These are phyloP conservation scores for Diaporthe sp. DNA, from an alignment of 2,329 filamentous ascomycete species.

Conservation along the genomic window DNA sequence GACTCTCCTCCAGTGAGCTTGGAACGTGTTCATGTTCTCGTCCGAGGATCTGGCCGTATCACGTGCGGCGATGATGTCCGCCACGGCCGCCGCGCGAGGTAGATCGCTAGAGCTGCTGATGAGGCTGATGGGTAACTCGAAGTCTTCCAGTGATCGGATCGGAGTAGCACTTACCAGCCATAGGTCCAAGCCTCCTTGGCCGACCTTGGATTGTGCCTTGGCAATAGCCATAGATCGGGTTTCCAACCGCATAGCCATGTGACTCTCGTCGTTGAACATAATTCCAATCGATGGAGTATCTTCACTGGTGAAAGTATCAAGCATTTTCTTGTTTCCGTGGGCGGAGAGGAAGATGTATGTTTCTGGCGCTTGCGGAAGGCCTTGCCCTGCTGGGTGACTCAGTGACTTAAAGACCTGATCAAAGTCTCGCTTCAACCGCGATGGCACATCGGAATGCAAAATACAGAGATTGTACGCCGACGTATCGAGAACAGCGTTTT, in stretches of 20 bases:
- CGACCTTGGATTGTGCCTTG: not conserved
- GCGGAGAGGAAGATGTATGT: not conserved
- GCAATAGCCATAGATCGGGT: not conserved
- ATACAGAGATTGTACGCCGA: not conserved
- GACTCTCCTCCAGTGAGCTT: not conserved
- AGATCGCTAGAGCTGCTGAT: not conserved
- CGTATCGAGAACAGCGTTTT: not conserved
- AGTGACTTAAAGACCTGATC: not conserved
- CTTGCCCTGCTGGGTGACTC: too few species aligned
- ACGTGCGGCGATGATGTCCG: not conserved
- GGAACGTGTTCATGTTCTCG: not conserved
- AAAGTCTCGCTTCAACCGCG: not conserved
- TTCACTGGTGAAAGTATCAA: not conserved
- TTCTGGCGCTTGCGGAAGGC: too few species aligned
- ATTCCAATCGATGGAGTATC: not conserved
- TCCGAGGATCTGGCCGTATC: not conserved
- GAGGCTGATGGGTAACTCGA: not conserved
- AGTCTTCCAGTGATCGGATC: not conserved
- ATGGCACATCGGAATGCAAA: not conserved
- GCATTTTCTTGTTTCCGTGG: not conserved
- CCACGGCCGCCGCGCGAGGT: not conserved
- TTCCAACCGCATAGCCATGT: accelerated
- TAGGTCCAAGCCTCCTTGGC: not conserved
- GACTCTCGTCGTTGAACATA: not conserved
- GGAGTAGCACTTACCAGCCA: conserved; percentile 1